These are phyloP conservation scores for Exophiala alcalophila DNA, from an alignment of 2,329 filamentous ascomycete species.

Conservation along the genomic window DNA sequence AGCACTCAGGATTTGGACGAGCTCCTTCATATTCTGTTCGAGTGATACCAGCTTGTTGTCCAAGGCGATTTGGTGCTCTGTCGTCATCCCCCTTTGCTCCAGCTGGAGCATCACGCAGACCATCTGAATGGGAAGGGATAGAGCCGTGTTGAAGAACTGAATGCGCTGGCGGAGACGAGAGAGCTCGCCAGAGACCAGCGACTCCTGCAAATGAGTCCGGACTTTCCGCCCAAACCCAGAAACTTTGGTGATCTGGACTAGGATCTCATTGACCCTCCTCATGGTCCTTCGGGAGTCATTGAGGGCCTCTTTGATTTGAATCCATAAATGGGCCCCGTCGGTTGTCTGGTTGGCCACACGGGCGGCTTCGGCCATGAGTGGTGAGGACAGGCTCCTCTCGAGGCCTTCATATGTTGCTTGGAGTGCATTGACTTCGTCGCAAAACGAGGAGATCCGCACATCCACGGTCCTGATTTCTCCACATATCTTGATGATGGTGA, in stretches of 20 bases:
- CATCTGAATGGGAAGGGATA: slow-evolving; percentile 30
- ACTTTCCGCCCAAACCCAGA: slow-evolving; percentile 20
- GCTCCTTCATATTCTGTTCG: slow-evolving; percentile 15
- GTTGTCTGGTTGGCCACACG: slow-evolving; percentile 24
- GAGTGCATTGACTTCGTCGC: slow-evolving; percentile 25
- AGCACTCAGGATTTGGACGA: slow-evolving; percentile 9
- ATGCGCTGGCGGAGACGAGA: slow-evolving; percentile 28
- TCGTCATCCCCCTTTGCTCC: slow-evolving; percentile 25
- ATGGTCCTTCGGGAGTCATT: slow-evolving; percentile 26
- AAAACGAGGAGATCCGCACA: slow-evolving; percentile 24
- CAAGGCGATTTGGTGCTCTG: slow-evolving; percentile 20
- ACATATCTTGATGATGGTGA: slow-evolving; percentile 28
- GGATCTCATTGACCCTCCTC: slow-evolving; percentile 24
- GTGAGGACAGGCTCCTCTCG: slow-evolving; percentile 23
- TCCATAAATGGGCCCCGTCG: slow-evolving; percentile 27
- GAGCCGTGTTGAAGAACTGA: slow-evolving; percentile 25
- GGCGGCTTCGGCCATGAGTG: slow-evolving; percentile 26
- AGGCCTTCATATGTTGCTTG: slow-evolving; percentile 26
- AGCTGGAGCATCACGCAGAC: slow-evolving; percentile 29
- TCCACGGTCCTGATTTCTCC: slow-evolving; percentile 26
- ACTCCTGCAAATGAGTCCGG: slow-evolving; percentile 25
- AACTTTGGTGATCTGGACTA: slow-evolving; percentile 20
- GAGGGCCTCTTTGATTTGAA: slow-evolving; percentile 22
- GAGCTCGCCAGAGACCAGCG: slow-evolving; percentile 24
- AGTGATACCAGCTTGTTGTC: slow-evolving; percentile 18